These are phyloP conservation scores for Fusarium chaquense DNA, from an alignment of 2,329 filamentous ascomycete species.

Conservation along the genomic window DNA sequence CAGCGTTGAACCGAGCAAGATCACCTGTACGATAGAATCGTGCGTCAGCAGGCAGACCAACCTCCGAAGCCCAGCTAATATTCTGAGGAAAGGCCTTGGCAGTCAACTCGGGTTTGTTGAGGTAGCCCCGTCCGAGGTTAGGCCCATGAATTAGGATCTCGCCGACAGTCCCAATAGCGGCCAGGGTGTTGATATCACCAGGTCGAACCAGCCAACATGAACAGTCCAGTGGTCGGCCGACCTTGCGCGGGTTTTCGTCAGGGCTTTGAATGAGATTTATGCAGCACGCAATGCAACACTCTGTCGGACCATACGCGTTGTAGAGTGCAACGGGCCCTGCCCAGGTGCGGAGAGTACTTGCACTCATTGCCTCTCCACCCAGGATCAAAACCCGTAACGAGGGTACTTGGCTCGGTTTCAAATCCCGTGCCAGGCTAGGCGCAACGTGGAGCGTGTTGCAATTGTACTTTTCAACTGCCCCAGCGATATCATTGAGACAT, in stretches of 20 bases:
- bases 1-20: neutral
- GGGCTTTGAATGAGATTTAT: neutral
- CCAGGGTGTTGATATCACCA: neutral
- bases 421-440: neutral
- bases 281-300: neutral
- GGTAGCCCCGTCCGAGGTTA: neutral
- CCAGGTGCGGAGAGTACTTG: neutral
- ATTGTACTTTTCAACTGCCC: neutral
- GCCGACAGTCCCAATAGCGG: neutral
- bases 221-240: neutral
- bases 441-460: too few relatives aligned
- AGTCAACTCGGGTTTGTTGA: neutral
- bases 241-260: neutral
- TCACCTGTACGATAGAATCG: neutral
- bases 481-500: neutral
- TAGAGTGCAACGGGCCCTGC: neutral
- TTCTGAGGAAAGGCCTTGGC: neutral
- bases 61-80: neutral
- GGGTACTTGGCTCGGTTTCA: neutral
- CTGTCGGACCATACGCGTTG: neutral
- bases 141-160: neutral
- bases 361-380: neutral
- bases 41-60: neutral
- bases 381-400: neutral
- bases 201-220: neutral